Conservation (phyloP, 352 stramenopile species). For the Globisporangium cederbergense region DNA sequence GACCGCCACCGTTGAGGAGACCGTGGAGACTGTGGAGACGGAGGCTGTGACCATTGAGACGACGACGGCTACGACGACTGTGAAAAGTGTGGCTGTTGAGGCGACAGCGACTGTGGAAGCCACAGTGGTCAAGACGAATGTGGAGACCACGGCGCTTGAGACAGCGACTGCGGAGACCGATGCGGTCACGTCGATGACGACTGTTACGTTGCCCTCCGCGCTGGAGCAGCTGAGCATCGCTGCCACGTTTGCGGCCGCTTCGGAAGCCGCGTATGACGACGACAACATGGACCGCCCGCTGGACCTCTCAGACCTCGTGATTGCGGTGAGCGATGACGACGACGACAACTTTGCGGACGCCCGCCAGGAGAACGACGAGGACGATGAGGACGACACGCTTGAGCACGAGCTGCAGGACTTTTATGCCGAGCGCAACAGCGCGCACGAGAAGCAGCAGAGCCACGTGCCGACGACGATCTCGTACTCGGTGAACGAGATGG, state of each 20-base stretch:
- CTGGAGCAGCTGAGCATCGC: background rate
- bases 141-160: background rate
- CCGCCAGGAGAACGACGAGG: constrained; percentile 15
- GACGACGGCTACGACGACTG: background rate
- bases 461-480: constrained; percentile 58
- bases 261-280: constrained; percentile 2
- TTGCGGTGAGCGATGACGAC: constrained; percentile 28
- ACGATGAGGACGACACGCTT: constrained; percentile 14
- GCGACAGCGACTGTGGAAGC: background rate
- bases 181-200: background rate
- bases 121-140: background rate
- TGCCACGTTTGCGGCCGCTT: background rate
- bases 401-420: constrained; percentile 27
- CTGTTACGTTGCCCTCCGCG: no score
- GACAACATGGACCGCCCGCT: constrained; percentile 10
- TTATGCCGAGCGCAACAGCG: constrained; percentile 11
- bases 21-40: background rate
- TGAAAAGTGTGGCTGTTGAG: background rate
- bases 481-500: constrained; percentile 83
- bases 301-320: constrained; percentile 24
- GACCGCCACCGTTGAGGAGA: background rate
- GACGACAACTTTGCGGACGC: constrained; percentile 41
- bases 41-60: background rate
- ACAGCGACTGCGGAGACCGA: constrained; percentile 1
- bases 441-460: constrained; percentile 5